Percentiles rank a stretch among this genome's conserved stretches.
Evolutionary conservation across 257 asterid genomes (phyloP).

Genomic region (Dorcoceras hygrometricum): DNA sequence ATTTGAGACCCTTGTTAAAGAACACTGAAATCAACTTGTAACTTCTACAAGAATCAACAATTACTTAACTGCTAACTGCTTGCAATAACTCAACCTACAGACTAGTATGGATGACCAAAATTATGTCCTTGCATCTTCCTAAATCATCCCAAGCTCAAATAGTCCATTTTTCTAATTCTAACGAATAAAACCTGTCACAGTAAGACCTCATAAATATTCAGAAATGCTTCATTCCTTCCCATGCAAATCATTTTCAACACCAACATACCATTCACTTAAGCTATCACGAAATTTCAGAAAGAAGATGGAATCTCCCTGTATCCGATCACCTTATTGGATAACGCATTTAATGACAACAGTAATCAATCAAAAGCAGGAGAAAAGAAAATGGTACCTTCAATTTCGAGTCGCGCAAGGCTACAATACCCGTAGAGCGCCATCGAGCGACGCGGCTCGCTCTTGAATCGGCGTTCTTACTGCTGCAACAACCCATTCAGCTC

Average conservation of each 20-base stretch:
- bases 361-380: not conserved
- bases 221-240: not conserved
- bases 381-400: constrained; percentile 50
- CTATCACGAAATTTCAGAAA: not conserved
- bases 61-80: not conserved
- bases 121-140: not conserved
- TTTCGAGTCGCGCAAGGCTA: constrained; percentile 87
- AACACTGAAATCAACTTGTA: not conserved
- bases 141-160: not conserved
- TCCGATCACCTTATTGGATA: not conserved
- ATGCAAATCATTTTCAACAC: not conserved
- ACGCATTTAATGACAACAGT: not conserved
- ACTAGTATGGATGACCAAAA: not conserved
- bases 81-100: not conserved
- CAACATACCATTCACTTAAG: not conserved
- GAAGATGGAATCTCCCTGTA: constrained; percentile 14
- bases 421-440: constrained; percentile 98
- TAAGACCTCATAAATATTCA: constrained; percentile 3
- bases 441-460: constrained; percentile 65
- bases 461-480: constrained; percentile 67
- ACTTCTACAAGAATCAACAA: not conserved
- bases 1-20: too few relatives aligned
- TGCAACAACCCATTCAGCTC: constrained; percentile 65
- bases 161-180: constrained; percentile 19
- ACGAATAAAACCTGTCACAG: not conserved